A percentile compares a stretch with the other conserved stretches of the same genome.
Evolutionary conservation across 768 basidiomycete genomes (phyloP).

Genomic region (Jaapia argillacea): DNA sequence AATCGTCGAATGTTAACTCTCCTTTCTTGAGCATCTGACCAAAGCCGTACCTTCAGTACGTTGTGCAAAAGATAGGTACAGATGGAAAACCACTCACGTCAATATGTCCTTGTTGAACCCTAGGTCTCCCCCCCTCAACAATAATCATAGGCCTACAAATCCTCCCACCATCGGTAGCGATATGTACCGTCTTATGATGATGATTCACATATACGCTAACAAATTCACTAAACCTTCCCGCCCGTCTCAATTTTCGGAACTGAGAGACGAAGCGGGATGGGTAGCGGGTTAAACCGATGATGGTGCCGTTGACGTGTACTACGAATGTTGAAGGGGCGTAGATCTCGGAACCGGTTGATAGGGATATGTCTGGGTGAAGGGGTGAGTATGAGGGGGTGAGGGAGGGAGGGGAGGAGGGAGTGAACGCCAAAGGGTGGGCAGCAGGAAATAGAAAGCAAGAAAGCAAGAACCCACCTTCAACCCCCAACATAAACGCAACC

Average conservation of each 20-base stretch:
- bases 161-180: constrained; percentile 93
- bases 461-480: constrained; percentile 87
- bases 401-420: not conserved
- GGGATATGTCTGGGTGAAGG: constrained; percentile 59
- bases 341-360: constrained; percentile 91
- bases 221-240: constrained; percentile 90
- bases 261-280: constrained; percentile 80
- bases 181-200: constrained; percentile 90
- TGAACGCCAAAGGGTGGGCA: not conserved
- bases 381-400: not conserved
- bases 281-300: constrained; percentile 85
- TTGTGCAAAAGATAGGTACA: constrained; percentile 3
- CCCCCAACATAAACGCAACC: constrained; percentile 89
- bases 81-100: constrained; percentile 32
- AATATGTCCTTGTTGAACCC: constrained; percentile 76
- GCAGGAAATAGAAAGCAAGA: constrained; percentile 3
- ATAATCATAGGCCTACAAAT: constrained; percentile 98
- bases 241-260: constrained; percentile 88
- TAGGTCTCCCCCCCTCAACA: constrained; percentile 71
- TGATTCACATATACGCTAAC: constrained; percentile 94
- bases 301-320: constrained; percentile 94
- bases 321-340: constrained; percentile 89
- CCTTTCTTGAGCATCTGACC: constrained; percentile 71
- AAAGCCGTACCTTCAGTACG: constrained; percentile 7
- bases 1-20: constrained; percentile 82